Percentiles rank a stretch among this genome's conserved stretches.
These are phyloP conservation scores for Paracorniculantispora psalliotae DNA, from an alignment of 2,329 filamentous ascomycete genomes.

Conservation along the genomic window DNA sequence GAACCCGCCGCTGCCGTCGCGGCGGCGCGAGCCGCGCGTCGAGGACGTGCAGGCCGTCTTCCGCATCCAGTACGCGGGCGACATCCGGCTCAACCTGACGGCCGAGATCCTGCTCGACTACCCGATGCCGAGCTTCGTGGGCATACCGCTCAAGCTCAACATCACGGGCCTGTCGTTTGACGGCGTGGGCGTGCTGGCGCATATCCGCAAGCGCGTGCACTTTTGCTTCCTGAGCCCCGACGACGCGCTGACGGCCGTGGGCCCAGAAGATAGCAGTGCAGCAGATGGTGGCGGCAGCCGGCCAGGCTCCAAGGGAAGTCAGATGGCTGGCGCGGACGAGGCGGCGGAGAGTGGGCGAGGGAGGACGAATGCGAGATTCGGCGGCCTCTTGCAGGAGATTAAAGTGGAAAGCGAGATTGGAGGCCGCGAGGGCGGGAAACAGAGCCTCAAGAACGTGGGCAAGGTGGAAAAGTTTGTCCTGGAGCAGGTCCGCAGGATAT, in stretches of 20 bases:
- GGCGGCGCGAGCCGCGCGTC: slow-evolving; percentile 66
- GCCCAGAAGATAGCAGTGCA: slow-evolving; percentile 37
- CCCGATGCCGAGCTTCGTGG: slow-evolving; percentile 96
- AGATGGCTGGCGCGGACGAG: slow-evolving; percentile 9
- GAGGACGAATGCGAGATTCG: slow-evolving; percentile 40
- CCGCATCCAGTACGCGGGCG: slow-evolving; percentile 81
- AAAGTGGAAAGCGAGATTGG: slow-evolving; percentile 97
- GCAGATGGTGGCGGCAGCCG: slow-evolving; percentile 16
- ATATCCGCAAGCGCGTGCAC: slow-evolving; percentile 83
- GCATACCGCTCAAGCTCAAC: slow-evolving; percentile 88
- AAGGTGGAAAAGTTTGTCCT: slow-evolving; percentile 98
- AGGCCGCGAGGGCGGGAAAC: slow-evolving; percentile 82
- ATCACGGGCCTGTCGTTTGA: slow-evolving; percentile 95
- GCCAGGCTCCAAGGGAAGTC: background rate
- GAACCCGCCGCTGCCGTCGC: slow-evolving; percentile 32
- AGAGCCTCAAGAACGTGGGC: slow-evolving; percentile 95
- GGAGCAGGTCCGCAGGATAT: slow-evolving; percentile 92
- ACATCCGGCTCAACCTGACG: slow-evolving; percentile 82
- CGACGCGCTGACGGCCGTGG: slow-evolving; percentile 73
- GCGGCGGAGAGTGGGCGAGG: slow-evolving; percentile 21
- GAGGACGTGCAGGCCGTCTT: slow-evolving; percentile 93
- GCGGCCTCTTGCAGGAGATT: slow-evolving; percentile 84
- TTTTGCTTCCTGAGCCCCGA: slow-evolving; percentile 94
- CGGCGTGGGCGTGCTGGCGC: slow-evolving; percentile 84
- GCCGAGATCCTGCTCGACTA: slow-evolving; percentile 96